Evolutionary conservation across 495 filamentous ascomycete species (phyloP).

Genomic region (Aspergillus ellipticus): DNA sequence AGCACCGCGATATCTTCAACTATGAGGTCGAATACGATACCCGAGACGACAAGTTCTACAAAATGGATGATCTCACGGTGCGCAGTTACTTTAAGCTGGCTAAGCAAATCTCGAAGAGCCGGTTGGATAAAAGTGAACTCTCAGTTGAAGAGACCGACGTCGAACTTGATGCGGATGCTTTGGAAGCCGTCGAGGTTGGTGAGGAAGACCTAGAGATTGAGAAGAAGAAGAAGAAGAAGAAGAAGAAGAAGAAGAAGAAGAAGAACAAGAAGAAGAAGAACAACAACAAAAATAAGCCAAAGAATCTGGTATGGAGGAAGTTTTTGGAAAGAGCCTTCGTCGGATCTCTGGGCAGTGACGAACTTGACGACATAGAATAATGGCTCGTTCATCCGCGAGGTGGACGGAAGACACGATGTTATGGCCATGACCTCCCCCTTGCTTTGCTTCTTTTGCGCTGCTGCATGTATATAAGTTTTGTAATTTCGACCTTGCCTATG

Average conservation of each 20-base stretch:
- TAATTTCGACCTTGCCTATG: constrained; percentile 5
- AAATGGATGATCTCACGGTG: constrained; percentile 80
- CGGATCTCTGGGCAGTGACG: constrained; percentile 48
- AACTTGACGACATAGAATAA: constrained; percentile 18
- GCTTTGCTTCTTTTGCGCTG: not conserved
- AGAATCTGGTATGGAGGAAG: constrained; percentile 60
- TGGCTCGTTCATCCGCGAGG: not conserved
- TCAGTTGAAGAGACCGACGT: constrained; percentile 1
- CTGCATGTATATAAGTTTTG: not conserved
- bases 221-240: constrained; percentile 9
- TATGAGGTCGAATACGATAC: constrained; percentile 89
- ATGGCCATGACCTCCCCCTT: not conserved
- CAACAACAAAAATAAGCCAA: constrained; percentile 44
- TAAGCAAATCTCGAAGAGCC: constrained; percentile 63
- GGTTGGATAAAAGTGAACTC: constrained; percentile 21
- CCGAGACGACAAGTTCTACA: constrained; percentile 63
- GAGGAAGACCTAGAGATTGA: constrained; percentile 12
- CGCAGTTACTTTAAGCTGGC: constrained; percentile 76
- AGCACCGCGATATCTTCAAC: constrained; percentile 48
- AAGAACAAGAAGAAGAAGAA: constrained; percentile 6
- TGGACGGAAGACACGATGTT: not conserved
- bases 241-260: constrained; percentile 47
- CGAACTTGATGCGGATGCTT: constrained; percentile 17
- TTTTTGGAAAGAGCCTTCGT: constrained; percentile 82
- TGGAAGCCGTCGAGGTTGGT: constrained; percentile 13